Conservation (phyloP, 176 grass and related monocot genomes). For the Oryza meyeriana region DNA sequence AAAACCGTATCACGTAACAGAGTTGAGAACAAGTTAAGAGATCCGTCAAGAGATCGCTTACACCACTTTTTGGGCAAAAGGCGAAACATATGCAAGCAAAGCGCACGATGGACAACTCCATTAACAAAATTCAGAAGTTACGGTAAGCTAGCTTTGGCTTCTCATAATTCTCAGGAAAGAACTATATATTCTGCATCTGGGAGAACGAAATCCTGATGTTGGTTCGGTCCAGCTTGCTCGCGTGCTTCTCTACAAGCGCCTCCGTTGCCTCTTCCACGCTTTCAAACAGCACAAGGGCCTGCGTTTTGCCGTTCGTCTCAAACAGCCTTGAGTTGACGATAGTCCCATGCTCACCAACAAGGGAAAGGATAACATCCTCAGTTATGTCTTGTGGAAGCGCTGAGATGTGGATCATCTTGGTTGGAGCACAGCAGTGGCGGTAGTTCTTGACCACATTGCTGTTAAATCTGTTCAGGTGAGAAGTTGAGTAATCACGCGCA, state of each 20-base stretch:
- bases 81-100: neutral
- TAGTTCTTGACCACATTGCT: slow-evolving; percentile 86
- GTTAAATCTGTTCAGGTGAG: slow-evolving; percentile 86
- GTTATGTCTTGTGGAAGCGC: slow-evolving; percentile 77
- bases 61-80: neutral
- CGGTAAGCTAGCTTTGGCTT: neutral
- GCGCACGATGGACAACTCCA: neutral
- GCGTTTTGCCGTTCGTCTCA: slow-evolving; percentile 77
- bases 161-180: neutral
- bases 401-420: slow-evolving; percentile 95
- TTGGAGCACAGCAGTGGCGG: slow-evolving; percentile 84
- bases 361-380: slow-evolving; percentile 62
- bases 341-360: slow-evolving; percentile 65
- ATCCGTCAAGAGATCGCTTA: neutral
- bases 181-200: slow-evolving; percentile 87
- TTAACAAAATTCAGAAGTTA: neutral
- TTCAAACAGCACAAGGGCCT: slow-evolving; percentile 80
- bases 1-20: too few species aligned
- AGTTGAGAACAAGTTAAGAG: neutral
- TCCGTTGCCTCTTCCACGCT: slow-evolving; percentile 77
- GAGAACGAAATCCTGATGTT: slow-evolving; percentile 88
- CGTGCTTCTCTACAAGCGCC: slow-evolving; percentile 76
- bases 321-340: slow-evolving; percentile 73
- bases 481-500: slow-evolving; percentile 69
- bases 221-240: slow-evolving; percentile 62